These are phyloP conservation scores for Hygrophoropsis aurantiaca DNA, from an alignment of 768 basidiomycete genomes.

Conservation along the genomic window DNA sequence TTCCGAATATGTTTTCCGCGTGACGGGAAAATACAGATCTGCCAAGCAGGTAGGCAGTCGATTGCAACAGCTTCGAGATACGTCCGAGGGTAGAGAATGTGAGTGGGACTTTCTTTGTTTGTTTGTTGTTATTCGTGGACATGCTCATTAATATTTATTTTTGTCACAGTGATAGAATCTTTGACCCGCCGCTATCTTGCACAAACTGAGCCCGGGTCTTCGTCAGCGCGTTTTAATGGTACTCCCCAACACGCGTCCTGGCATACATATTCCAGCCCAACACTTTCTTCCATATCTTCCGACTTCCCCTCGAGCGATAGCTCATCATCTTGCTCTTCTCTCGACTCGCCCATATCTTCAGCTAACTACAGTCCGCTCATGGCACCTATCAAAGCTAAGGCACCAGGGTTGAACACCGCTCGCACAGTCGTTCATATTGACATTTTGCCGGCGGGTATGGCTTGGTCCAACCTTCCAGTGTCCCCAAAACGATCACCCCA, in stretches of 20 bases:
- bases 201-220: constrained; percentile 19
- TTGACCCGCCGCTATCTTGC: constrained; percentile 33
- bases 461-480: background rate
- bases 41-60: constrained; percentile 82
- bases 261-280: constrained; percentile 14
- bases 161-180: constrained; percentile 35
- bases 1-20: constrained; percentile 70
- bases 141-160: constrained; percentile 28
- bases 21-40: constrained; percentile 68
- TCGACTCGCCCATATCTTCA: constrained; percentile 14
- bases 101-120: constrained; percentile 31
- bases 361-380: constrained; percentile 15
- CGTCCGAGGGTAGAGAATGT: constrained; percentile 71
- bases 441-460: constrained; percentile 22
- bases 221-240: constrained; percentile 15
- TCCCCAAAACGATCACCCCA: no score
- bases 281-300: constrained; percentile 24
- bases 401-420: constrained; percentile 17
- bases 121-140: constrained; percentile 24
- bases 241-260: constrained; percentile 12
- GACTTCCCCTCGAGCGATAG: constrained; percentile 10
- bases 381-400: constrained; percentile 18
- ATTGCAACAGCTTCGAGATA: constrained; percentile 75
- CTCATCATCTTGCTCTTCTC: constrained; percentile 18
- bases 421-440: constrained; percentile 33